Evolutionary conservation across 495 filamentous ascomycete species (phyloP), one percentile per base, ranked within the genome.

Genomic region (Lophiostoma macrostomum): DNA sequence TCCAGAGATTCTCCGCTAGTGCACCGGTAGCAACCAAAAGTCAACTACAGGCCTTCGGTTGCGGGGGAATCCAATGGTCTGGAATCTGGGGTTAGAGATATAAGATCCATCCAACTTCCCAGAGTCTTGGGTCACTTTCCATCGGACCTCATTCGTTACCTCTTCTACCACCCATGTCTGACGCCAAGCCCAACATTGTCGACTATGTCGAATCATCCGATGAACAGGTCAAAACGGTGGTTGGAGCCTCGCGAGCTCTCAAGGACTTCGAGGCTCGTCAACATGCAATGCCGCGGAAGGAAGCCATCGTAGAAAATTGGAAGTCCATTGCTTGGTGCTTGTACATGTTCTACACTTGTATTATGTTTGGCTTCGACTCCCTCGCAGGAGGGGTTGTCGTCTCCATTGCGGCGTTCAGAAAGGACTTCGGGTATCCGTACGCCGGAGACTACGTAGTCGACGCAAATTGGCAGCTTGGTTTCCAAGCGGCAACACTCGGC

Each of bases 341-440:
- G 29, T 48, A 36, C 29, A 48, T 36, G 28, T 48, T 48, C 31
- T 48, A 25, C 44, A 48, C 44, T 2, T 48, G 29, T 13, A 35
- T 48, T 31, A 48, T 48, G 44, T 48, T 35, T 35, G 44, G 44
- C 5, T 46, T 46, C 19, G 44, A 48, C 29, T 36, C 29, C 3
- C 22, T 48, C 1, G 31, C 29, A 12, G 42, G 42, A 18, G 42
- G 42, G 4, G 42, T 45, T 2, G 24, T 45, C 4, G 42, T 45
- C 3, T 4, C 13, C 5, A 45, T 45, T 5, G 20, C 24, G 2
- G 42, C 29, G 25, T 30, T 45, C 20, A 12, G 42, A 3, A 45
- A 30, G 32, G 42, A 30, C 14, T 45, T 45, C 20, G 42, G 23
- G 12, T 16, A 45, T 45, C 42, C 42, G 16, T 39, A 39, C n/a